Evolutionary conservation across 1,139 yeast genomes (phyloP), one percentile per base, ranked within the genome.

Genomic region (Suhomyces yuchorum): DNA sequence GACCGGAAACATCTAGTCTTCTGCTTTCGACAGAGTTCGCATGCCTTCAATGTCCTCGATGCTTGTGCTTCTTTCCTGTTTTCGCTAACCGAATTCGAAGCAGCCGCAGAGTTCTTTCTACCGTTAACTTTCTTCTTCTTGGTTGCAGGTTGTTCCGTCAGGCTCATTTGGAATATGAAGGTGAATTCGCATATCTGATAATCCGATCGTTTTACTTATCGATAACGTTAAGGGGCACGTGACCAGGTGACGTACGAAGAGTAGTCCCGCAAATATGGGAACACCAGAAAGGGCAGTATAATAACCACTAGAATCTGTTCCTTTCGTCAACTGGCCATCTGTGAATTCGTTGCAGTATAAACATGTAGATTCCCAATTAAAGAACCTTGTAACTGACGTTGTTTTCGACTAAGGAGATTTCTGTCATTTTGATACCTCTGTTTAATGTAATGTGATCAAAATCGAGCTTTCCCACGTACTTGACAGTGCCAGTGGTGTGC

Each of bases 1-100:
- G 81, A 71, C 41, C 82, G 70, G 54, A 84, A 75, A 56, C 90
- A 84, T 47, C 87, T 63, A 1, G 88, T 82, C 63, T 84, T 84
- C 58, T 81, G 87, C 52, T 68, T 74, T 34, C 89, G 68, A 58
- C 90, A 84, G 19, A 70, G 62, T 3, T 73, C 75, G 59, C 90
- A 84, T 0, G 90, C 90, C 52, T 71, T 72, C 4, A 78, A 60
- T 0, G 84, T 80, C 43, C 87, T 58, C 1, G 81, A 70, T 0
- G 75, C 73, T 56, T 67, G 61, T 12, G 54, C 60, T 26, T 51
- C 44, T 33, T 50, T 53, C 5, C 60, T 43, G 35, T 50, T 53
- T 23, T 48, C 51, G 37, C 43, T 36, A 22, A 44, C 5, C 32
- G 38, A 19, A 40, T 9, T n/a, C 32, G 36, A 37, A 32, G 23